Evolutionary conservation across 148 eudicot species (phyloP).

Genomic region (Cornus suecica): DNA sequence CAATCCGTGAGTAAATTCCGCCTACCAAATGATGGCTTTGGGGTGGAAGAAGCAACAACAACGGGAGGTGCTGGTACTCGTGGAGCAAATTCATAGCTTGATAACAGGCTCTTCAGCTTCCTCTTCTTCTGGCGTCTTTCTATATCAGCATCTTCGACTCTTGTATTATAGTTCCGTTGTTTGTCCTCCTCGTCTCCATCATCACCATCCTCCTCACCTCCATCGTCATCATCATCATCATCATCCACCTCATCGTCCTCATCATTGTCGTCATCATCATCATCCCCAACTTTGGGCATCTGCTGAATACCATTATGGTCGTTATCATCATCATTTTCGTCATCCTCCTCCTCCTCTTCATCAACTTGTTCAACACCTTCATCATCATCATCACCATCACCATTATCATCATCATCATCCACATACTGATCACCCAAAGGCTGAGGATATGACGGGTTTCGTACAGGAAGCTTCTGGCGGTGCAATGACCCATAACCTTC

Average conservation of each 20-base stretch:
- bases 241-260: constrained; percentile 29
- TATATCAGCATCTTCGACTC: constrained; percentile 12
- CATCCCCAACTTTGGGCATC: constrained; percentile 37
- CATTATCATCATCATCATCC: constrained; percentile 40
- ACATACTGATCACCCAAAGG: constrained; percentile 19
- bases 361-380: constrained; percentile 32
- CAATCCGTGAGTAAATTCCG: constrained; percentile 54
- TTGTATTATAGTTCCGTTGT: constrained; percentile 13
- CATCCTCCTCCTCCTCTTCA: constrained; percentile 30
- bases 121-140: constrained; percentile 58
- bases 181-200: constrained; percentile 27
- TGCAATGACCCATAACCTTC: constrained; percentile 34
- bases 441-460: constrained; percentile 22
- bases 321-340: constrained; percentile 22
- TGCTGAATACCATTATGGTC: constrained; percentile 27
- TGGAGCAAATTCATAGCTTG: constrained; percentile 76
- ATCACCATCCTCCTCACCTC: constrained; percentile 30
- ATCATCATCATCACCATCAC: constrained; percentile 31
- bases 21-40: constrained; percentile 44
- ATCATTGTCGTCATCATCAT: constrained; percentile 30
- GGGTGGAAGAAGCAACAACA: constrained; percentile 19
- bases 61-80: constrained; percentile 43
- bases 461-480: constrained; percentile 30
- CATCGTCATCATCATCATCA: constrained; percentile 25
- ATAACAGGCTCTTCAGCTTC: constrained; percentile 51